A percentile compares a stretch with the other conserved stretches of the same genome.
Conservation (phyloP, 495 filamentous ascomycete species). For the Penicillium atrosanguineum region DNA sequence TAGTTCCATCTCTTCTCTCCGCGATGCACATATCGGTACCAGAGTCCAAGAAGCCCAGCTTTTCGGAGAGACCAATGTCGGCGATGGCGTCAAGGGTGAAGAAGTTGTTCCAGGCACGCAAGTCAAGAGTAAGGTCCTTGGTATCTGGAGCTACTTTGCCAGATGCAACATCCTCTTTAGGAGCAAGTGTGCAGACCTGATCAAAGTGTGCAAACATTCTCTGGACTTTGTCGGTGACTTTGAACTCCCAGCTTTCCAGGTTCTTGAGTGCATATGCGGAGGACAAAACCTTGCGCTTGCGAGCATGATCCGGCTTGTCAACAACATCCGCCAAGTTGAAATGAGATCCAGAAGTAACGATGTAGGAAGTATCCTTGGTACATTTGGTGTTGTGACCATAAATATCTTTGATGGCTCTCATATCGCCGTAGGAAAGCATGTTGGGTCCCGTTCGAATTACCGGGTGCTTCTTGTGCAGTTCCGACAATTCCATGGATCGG, state of each 20-base stretch:
- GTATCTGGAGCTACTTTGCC: slow-evolving; percentile 24
- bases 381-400: slow-evolving; percentile 48
- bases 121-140: slow-evolving; percentile 35
- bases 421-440: slow-evolving; percentile 45
- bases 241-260: slow-evolving; percentile 54
- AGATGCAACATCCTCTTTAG: slow-evolving; percentile 21
- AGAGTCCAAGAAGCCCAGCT: slow-evolving; percentile 50
- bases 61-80: slow-evolving; percentile 51
- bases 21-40: slow-evolving; percentile 43
- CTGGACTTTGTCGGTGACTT: slow-evolving; percentile 51
- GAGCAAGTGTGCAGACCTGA: slow-evolving; percentile 25
- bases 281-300: slow-evolving; percentile 51
- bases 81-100: slow-evolving; percentile 52
- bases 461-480: slow-evolving; percentile 43
- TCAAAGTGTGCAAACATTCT: slow-evolving; percentile 43
- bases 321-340: slow-evolving; percentile 43
- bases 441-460: slow-evolving; percentile 55
- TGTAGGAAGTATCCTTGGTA: slow-evolving; percentile 45
- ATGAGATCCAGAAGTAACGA: slow-evolving; percentile 30
- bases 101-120: slow-evolving; percentile 44
- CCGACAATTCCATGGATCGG: slow-evolving; percentile 39
- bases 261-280: slow-evolving; percentile 54
- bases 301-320: slow-evolving; percentile 46
- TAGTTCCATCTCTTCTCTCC: slow-evolving; percentile 40
- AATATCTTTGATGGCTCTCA: slow-evolving; percentile 52